Base-by-base conservation (phyloP, 352 stramenopile species). In the Phytophthora ramorum region DNA sequence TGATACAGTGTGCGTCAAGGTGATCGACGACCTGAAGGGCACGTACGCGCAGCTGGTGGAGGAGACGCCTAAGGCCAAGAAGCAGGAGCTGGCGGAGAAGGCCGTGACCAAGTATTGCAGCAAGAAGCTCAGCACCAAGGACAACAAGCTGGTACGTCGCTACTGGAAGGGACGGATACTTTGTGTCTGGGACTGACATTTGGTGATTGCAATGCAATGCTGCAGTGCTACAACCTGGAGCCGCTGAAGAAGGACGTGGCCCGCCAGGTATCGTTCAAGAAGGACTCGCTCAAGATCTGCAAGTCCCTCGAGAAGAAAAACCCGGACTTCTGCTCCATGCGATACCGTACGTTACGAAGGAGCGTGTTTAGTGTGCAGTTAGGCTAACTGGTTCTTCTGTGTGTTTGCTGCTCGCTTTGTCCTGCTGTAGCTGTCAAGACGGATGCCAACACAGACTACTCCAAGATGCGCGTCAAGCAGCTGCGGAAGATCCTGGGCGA, bases 201-300 rank as follows among this genome's bases (percentile, higher is more conserved):
- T 51, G 37, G 28, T 58, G 10, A 45, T 34, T 60, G 8, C 17
- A 20, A 22, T 74, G 40, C 66, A 41, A 58, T 63, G 30, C 10
- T 62, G 34, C 52, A 96, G 89, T 98, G 94, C 81, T 98, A 98
- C 87, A 97, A 91, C 58, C 68, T 98, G 60, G 80, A 96, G 79
- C 93, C 96, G 13, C 80, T 98, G 55, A 98, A 98, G 81, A 97
- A 96, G 72, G 91, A 97, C 45, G 87, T 98, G 37, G 94, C 92
- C 46, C 87, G 92, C 50, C 93, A 98, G 48, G 81, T 98, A 43
- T 89, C 81, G 56, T 97, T 96, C 59, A 90, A 89, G 69, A 98
- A 98, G 79, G 92, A 97, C 20, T 91, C 93, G 56, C 54, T 96
- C 52, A 97, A 96, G 83, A 93, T 98, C 64, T 98, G 96, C 87